Conservation (phyloP, 331 rosid species). For the Erythrophleum ivorense region DNA sequence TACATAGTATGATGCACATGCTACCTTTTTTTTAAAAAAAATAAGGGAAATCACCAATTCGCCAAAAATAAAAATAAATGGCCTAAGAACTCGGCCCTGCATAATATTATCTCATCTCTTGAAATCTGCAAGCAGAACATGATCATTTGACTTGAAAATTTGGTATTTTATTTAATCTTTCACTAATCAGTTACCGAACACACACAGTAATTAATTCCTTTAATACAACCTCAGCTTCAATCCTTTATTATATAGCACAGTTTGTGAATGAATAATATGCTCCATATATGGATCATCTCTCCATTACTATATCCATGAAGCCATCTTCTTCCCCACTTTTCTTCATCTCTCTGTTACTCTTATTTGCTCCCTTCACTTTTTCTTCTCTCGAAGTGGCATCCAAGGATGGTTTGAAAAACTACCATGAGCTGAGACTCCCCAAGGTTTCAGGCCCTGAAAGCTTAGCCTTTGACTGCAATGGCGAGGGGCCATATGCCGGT, state of each 20-base stretch:
- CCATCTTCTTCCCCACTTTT: background rate
- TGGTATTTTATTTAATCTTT: background rate
- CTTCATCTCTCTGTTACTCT: background rate
- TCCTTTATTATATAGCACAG: background rate
- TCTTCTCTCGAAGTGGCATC: background rate
- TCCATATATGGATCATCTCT: no score
- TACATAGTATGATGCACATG: no score
- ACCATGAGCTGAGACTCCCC: conserved; percentile 38
- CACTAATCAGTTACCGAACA: background rate
- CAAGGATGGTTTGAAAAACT: background rate
- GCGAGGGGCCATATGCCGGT: conserved; percentile 57
- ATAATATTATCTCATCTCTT: no score
- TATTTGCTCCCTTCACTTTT: background rate
- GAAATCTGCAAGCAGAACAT: background rate
- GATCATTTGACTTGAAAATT: background rate
- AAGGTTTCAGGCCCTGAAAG: conserved; percentile 60
- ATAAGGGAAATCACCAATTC: no score
- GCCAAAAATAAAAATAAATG: no score
- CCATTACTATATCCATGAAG: background rate
- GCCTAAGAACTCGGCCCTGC: no score
- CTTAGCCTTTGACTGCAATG: conserved; percentile 64
- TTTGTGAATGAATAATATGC: no score
- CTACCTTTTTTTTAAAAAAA: no score
- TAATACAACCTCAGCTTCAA: background rate
- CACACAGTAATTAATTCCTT: background rate